Conservation (phyloP, 2,329 filamentous ascomycete species). For the Penicillium sp. region DNA sequence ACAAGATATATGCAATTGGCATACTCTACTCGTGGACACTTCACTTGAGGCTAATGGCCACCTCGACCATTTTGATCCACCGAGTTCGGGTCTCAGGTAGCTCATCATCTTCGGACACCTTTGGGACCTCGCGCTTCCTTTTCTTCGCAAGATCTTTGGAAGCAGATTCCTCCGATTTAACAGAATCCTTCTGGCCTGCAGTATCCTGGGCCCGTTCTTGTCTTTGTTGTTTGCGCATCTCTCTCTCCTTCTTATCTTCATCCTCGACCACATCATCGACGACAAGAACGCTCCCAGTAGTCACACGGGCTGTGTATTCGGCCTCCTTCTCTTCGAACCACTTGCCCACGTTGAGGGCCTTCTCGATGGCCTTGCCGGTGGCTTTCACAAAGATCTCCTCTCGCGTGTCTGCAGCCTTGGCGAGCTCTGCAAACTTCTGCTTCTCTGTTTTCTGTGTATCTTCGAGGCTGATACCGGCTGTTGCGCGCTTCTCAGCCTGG, state of each 20-base stretch:
- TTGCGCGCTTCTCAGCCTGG: slow-evolving; percentile 50
- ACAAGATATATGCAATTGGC: background rate
- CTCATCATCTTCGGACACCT: slow-evolving; percentile 28
- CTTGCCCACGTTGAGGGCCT: slow-evolving; percentile 52
- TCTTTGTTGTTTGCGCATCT: slow-evolving; percentile 22
- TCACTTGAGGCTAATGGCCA: slow-evolving; percentile 43
- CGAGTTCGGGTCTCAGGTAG: slow-evolving; percentile 44
- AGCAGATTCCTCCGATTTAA: background rate
- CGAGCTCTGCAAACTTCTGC: slow-evolving; percentile 31
- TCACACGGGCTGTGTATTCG: slow-evolving; percentile 49
- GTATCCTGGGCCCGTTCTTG: slow-evolving; percentile 14
- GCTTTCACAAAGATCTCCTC: slow-evolving; percentile 57
- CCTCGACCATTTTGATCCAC: slow-evolving; percentile 47
- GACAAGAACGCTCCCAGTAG: slow-evolving; percentile 54
- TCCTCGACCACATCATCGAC: slow-evolving; percentile 57
- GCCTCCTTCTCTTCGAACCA: slow-evolving; percentile 54
- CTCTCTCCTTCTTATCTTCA: slow-evolving; percentile 28
- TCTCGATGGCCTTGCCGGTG: slow-evolving; percentile 56
- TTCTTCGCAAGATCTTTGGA: slow-evolving; percentile 27
- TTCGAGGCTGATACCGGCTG: slow-evolving; percentile 39
- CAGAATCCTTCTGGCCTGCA: slow-evolving; percentile 9
- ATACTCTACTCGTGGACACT: background rate
- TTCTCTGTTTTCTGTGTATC: slow-evolving; percentile 30
- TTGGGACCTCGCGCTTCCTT: slow-evolving; percentile 24
- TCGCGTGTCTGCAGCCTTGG: slow-evolving; percentile 33